A percentile compares a stretch with the other conserved stretches of the same genome.
Conservation (phyloP, 371 early-diverging fungal species). For the Syncephalastrum racemosum region DNA sequence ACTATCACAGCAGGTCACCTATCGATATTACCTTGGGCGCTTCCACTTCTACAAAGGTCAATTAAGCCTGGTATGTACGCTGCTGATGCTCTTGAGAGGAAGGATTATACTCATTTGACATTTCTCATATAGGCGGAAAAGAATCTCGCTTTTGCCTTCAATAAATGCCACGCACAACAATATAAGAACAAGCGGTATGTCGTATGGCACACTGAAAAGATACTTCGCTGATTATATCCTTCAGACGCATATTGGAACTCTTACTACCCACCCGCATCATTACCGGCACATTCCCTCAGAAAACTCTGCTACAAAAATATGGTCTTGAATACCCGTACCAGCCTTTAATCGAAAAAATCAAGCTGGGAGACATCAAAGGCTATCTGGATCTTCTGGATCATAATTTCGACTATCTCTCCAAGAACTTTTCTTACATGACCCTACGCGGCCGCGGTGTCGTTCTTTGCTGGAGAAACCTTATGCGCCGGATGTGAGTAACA, state of each 20-base stretch:
- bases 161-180: slow-evolving; percentile 28
- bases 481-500: slow-evolving; percentile 33
- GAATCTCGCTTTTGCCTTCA: slow-evolving; percentile 50
- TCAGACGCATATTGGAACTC: slow-evolving; percentile 45
- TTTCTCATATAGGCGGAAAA: slow-evolving; percentile 34
- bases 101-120: too few relatives aligned
- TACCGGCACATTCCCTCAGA: slow-evolving; percentile 43
- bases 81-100: background rate
- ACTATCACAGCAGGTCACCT: slow-evolving; percentile 56
- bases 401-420: slow-evolving; percentile 30
- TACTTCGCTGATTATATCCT: background rate
- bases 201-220: slow-evolving; percentile 10
- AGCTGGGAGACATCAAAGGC: slow-evolving; percentile 31
- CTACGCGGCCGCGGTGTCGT: slow-evolving; percentile 39
- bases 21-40: slow-evolving; percentile 58
- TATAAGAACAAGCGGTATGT: slow-evolving; percentile 38
- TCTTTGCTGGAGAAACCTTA: slow-evolving; percentile 39
- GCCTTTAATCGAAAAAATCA: slow-evolving; percentile 18
- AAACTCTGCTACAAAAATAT: slow-evolving; percentile 34
- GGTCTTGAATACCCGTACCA: slow-evolving; percentile 26
- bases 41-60: slow-evolving; percentile 47
- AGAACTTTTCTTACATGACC: slow-evolving; percentile 27
- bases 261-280: slow-evolving; percentile 56
- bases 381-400: slow-evolving; percentile 31
- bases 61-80: slow-evolving; percentile 28